Evolutionary conservation across 164 flowering plant species (phyloP).

Genomic region (Stephania yunnanensis): DNA sequence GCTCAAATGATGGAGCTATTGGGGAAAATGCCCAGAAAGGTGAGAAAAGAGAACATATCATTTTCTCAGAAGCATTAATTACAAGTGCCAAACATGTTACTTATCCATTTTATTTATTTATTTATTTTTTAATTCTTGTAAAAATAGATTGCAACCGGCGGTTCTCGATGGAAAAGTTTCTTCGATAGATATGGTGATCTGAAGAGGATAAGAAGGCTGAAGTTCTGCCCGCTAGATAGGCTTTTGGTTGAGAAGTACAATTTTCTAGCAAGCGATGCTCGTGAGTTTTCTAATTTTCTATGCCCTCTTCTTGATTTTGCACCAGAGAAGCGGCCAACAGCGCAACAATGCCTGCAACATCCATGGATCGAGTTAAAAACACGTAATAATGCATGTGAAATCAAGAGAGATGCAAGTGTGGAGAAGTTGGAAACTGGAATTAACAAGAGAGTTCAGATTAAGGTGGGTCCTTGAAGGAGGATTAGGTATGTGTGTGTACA

Average conservation of each 20-base stretch:
- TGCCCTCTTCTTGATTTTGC: conserved; percentile 77
- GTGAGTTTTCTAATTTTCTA: conserved; percentile 67
- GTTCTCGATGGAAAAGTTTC: conserved; percentile 71
- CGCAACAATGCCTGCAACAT: conserved; percentile 74
- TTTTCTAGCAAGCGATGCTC: conserved; percentile 60
- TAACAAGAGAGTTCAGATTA: conserved; percentile 42
- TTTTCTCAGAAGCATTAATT: conserved; percentile 5
- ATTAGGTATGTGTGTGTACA: neutral
- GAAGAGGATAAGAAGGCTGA: conserved; percentile 82
- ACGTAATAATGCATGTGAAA: conserved; percentile 15
- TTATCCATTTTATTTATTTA: neutral
- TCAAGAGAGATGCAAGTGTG: conserved; percentile 21
- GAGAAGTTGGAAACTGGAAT: conserved; percentile 42
- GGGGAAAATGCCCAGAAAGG: conserved; percentile 95
- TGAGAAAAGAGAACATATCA: conserved; percentile 38
- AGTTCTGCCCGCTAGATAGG: conserved; percentile 58
- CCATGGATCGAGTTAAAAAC: conserved; percentile 56
- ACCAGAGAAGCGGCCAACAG: conserved; percentile 93
- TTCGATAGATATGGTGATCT: conserved; percentile 92
- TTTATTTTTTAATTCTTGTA: neutral
- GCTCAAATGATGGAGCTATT: conserved; percentile 96
- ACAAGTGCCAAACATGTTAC: conserved; percentile 1
- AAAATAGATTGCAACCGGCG: conserved; percentile 66
- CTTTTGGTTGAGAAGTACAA: conserved; percentile 64
- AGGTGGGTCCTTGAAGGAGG: conserved; percentile 33